Evolutionary conservation across 208 protist genomes (phyloP), one percentile per base, ranked within the genome.

Genomic region (Acanthamoeba culbertsoni): DNA sequence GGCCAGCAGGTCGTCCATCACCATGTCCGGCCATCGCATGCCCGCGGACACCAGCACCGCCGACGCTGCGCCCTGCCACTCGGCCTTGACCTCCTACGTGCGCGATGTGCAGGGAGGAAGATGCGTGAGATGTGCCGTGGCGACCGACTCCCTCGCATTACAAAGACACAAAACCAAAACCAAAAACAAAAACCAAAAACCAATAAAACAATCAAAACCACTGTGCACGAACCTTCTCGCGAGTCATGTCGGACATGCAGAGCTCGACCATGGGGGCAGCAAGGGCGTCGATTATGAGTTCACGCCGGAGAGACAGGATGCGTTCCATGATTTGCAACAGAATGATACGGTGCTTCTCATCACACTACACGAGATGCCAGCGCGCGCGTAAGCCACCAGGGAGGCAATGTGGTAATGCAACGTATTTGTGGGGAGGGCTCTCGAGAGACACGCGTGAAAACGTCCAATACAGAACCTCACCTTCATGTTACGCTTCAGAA

Each of bases 51-150:
- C 93, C n/a, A 96, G 46, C 8, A 96, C 33, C 18, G 62, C 73
- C 10, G 93, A 95, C 0, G 95, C 93, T 6, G 68, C 55, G 37
- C 79, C 73, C 73, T 96, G 95, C 95, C 94, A 96, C 18, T 95
- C 94, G 26, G 93, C 91, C 35, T 91, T 75, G 28, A 96, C 88
- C 4, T 96, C 95, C 63, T 95, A 43, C 31, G 31, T 18, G 40
- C 55, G 23, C 55, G 43, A 42, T 5, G 33, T 23, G n/a, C 59
- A 77, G 1, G 28, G 2, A n/a, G 14, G 18, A 92, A 26, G 5
- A 45, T n/a, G n/a, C n/a, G n/a, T n/a, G n/a, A n/a, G n/a, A 59
- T 59, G 51, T 14, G 51, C 51, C 51, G 51, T 59, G 14, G 51
- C 23, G n/a, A n/a, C n/a, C n/a, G n/a, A n/a, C n/a, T n/a, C n/a